phyloP scores from a whole-genome alignment of 352 stramenopile species.

The Phytopythium helicoides region DNA sequence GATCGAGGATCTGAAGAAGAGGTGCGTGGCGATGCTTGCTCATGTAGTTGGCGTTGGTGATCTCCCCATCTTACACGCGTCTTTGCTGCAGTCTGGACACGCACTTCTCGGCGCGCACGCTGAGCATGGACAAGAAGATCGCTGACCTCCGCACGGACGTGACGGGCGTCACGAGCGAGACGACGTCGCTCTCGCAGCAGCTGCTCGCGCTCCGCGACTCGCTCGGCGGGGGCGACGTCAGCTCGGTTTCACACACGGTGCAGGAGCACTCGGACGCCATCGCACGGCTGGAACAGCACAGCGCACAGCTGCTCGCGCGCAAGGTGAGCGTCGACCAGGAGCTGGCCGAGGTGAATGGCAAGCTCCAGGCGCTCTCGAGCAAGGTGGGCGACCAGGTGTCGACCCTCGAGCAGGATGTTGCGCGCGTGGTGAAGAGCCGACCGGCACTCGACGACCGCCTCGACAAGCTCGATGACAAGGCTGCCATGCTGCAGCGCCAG shows the following conservation, averaged over 20 bases:
- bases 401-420: conserved; percentile 59
- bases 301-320: conserved; percentile 53
- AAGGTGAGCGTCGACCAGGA: conserved; percentile 67
- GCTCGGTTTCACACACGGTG: conserved; percentile 14
- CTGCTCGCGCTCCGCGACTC: conserved; percentile 51
- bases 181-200: conserved; percentile 15
- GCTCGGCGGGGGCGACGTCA: conserved; percentile 23
- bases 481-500: conserved; percentile 50
- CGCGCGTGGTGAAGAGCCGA: conserved; percentile 37
- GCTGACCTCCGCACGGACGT: conserved; percentile 60
- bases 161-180: conserved; percentile 44
- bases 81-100: conserved; percentile 43
- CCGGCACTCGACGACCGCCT: conserved; percentile 59
- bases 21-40: conserved; percentile 2
- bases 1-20: conserved; percentile 60
- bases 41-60: background rate
- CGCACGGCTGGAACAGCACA: conserved; percentile 70
- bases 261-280: conserved; percentile 54
- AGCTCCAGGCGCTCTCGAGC: conserved; percentile 50
- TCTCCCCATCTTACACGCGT: background rate
- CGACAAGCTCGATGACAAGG: conserved; percentile 50
- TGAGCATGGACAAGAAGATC: conserved; percentile 65
- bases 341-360: conserved; percentile 48
- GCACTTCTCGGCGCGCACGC: conserved; percentile 48
- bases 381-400: conserved; percentile 52